phyloP scores from a whole-genome alignment of 371 early-diverging fungal genomes.

The Cokeromyces recurvatus region DNA sequence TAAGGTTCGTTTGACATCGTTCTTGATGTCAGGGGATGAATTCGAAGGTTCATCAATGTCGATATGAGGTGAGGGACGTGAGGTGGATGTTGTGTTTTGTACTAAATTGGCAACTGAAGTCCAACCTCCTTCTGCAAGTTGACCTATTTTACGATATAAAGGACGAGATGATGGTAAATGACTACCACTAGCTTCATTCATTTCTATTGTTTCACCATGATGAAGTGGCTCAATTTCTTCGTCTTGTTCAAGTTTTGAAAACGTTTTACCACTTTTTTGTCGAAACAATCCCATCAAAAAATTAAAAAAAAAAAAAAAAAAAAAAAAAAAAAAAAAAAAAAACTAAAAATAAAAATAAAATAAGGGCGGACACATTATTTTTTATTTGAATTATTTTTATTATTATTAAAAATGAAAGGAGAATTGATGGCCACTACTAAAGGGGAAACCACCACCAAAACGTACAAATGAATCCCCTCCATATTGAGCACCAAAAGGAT shows the following conservation, averaged over 20 bases:
- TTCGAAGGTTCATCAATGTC: constrained; percentile 14
- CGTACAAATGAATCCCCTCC: constrained; percentile 29
- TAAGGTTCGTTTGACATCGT: constrained; percentile 51
- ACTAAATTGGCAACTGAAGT: constrained; percentile 18
- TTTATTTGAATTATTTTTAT: not conserved
- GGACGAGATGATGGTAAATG: not conserved
- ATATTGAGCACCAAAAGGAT: constrained; percentile 53
- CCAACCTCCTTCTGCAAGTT: constrained; percentile 23
- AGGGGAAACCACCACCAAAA: constrained; percentile 49
- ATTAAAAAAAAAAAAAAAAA: not conserved
- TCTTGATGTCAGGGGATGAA: constrained; percentile 19
- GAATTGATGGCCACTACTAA: constrained; percentile 38
- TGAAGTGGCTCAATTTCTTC: constrained; percentile 24
- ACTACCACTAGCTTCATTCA: constrained; percentile 12
- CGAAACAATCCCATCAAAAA: not conserved
- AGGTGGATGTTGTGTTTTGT: not conserved
- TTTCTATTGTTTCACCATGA: constrained; percentile 21
- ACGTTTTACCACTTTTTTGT: not conserved
- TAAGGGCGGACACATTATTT: no score
- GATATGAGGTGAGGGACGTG: constrained; percentile 9
- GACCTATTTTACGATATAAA: constrained; percentile 13
- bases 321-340: constrained; percentile 1
- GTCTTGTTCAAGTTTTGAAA: constrained; percentile 5
- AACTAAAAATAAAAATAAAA: no score
- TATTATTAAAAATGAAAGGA: constrained; percentile 20